Evolutionary conservation across 177 flowering plant genomes (phyloP).

Genomic region (Tripterygium wilfordii): DNA sequence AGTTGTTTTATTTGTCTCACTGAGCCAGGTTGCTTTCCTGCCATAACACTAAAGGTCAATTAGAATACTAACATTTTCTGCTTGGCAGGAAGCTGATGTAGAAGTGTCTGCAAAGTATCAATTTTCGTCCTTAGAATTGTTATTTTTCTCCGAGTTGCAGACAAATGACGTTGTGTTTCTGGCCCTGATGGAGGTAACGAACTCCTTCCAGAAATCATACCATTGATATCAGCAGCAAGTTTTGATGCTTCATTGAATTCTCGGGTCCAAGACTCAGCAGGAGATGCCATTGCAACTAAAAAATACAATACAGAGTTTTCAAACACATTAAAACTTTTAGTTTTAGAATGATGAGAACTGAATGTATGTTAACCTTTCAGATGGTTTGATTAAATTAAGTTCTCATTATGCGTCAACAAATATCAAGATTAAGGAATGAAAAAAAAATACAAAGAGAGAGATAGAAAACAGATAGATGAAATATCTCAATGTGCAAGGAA

Average conservation of each 20-base stretch:
- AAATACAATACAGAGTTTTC: not conserved
- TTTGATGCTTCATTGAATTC: constrained; percentile 80
- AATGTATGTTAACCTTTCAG: too few relatives aligned
- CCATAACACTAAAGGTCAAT: not conserved
- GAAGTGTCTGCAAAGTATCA: constrained; percentile 69
- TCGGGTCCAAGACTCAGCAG: constrained; percentile 82
- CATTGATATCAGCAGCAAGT: constrained; percentile 80
- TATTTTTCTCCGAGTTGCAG: constrained; percentile 78
- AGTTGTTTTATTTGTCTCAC: not conserved
- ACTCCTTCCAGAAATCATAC: constrained; percentile 69
- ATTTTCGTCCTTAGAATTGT: constrained; percentile 84
- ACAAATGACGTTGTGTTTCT: constrained; percentile 71
- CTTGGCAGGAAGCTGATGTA: constrained; percentile 70
- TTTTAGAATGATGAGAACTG: not conserved
- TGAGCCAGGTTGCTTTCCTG: not conserved
- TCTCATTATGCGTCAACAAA: too few relatives aligned
- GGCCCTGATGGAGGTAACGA: constrained; percentile 68
- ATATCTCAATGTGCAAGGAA: too few relatives aligned
- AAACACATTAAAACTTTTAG: too few relatives aligned
- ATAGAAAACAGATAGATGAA: too few relatives aligned
- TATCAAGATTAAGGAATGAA: too few relatives aligned
- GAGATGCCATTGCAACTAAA: constrained; percentile 52
- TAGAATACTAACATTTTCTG: constrained; percentile 47
- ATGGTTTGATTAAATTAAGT: too few relatives aligned
- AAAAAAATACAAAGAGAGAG: too few relatives aligned